Conservation (phyloP, 2,329 filamentous ascomycete species). For the Microthyrium microscopicum region DNA sequence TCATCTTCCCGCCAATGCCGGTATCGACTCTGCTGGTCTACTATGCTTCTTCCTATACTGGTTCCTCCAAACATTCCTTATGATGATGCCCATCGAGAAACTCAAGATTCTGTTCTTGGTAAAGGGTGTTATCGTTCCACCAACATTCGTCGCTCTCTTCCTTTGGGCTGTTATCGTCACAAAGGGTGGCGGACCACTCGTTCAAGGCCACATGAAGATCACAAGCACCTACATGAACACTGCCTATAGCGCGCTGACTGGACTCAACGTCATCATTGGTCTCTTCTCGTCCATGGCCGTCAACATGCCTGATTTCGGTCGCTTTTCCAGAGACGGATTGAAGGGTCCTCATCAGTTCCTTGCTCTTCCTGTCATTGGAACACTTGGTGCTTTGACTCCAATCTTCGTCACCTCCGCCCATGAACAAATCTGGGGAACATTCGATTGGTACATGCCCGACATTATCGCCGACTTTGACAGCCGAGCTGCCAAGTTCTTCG, state of each 20-base stretch:
- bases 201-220: constrained; percentile 21
- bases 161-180: constrained; percentile 28
- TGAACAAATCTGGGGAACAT: constrained; percentile 27
- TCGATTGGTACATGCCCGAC: constrained; percentile 33
- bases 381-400: constrained; percentile 29
- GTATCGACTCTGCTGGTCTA: constrained; percentile 24
- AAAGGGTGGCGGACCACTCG: constrained; percentile 25
- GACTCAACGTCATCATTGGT: constrained; percentile 31
- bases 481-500: constrained; percentile 26
- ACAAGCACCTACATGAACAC: constrained; percentile 26
- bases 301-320: constrained; percentile 32
- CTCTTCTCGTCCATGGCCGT: constrained; percentile 33
- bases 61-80: constrained; percentile 28
- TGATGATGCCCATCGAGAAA: constrained; percentile 27
- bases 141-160: constrained; percentile 27
- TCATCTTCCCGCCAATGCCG: constrained; percentile 17
- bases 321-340: constrained; percentile 26
- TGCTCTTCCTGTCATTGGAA: constrained; percentile 32
- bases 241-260: constrained; percentile 26
- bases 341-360: constrained; percentile 28
- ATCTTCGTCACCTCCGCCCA: constrained; percentile 33
- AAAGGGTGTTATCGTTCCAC: constrained; percentile 27
- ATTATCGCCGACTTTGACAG: constrained; percentile 29
- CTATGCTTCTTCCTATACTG: constrained; percentile 37
- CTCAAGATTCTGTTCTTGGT: constrained; percentile 27